Evolutionary conservation across 805 yeast species (phyloP).

Genomic region (Grigorovia humatica): DNA sequence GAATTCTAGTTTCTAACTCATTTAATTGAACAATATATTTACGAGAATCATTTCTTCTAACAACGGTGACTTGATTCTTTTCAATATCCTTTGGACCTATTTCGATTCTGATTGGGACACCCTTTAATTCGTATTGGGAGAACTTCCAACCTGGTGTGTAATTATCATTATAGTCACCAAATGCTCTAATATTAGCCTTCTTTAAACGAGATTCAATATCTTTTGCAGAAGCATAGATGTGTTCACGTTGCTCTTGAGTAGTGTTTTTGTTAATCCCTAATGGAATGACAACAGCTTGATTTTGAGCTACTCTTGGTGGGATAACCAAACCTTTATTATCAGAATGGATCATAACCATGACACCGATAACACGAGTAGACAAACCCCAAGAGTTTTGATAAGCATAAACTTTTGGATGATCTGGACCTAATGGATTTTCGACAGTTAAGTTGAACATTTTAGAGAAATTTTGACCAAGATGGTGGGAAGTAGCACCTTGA

Average conservation of each 20-base stretch:
- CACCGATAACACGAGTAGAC: slow-evolving; percentile 97
- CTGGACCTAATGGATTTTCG: slow-evolving; percentile 88
- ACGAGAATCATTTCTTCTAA: slow-evolving; percentile 82
- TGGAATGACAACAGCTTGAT: slow-evolving; percentile 87
- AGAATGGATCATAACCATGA: slow-evolving; percentile 97
- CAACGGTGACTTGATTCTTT: slow-evolving; percentile 70
- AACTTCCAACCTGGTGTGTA: slow-evolving; percentile 99
- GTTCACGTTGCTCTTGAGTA: slow-evolving; percentile 58
- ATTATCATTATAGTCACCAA: slow-evolving; percentile 83
- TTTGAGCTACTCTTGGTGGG: slow-evolving; percentile 94
- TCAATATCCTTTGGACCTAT: slow-evolving; percentile 93
- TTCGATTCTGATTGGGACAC: slow-evolving; percentile 88
- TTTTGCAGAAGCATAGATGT: slow-evolving; percentile 60
- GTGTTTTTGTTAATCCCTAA: slow-evolving; percentile 90
- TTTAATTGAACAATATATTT: slow-evolving; percentile 59
- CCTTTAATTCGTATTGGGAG: slow-evolving; percentile 93
- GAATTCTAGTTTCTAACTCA: slow-evolving; percentile 55
- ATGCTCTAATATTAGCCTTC: slow-evolving; percentile 58
- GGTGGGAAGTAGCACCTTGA: slow-evolving; percentile 98
- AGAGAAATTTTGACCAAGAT: slow-evolving; percentile 95
- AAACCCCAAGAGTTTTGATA: slow-evolving; percentile 99
- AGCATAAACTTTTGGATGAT: slow-evolving; percentile 75
- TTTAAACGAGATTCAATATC: slow-evolving; percentile 53
- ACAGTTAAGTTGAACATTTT: slow-evolving; percentile 95
- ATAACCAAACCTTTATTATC: slow-evolving; percentile 97